Percentiles rank a stretch among this genome's conserved stretches.
These are phyloP conservation scores for Agaricus bisporus DNA, from an alignment of 768 basidiomycete species.

Conservation along the genomic window DNA sequence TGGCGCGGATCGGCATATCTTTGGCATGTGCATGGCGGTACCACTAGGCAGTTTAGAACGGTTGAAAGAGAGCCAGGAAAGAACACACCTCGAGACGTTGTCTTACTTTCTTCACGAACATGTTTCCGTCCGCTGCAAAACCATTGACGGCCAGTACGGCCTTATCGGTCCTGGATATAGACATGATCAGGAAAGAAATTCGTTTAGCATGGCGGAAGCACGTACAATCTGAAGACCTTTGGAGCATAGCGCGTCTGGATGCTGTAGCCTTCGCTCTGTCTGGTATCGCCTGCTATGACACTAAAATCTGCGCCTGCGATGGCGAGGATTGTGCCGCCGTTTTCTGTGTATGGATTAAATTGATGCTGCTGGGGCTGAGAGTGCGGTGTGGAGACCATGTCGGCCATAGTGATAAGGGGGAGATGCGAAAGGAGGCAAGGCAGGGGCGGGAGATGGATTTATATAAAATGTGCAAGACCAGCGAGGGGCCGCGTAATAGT, in stretches of 20 bases:
- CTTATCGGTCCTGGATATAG: constrained; percentile 68
- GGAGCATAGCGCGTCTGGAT: constrained; percentile 98
- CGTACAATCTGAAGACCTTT: constrained; percentile 91
- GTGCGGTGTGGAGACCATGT: constrained; percentile 30
- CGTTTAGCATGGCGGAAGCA: background rate
- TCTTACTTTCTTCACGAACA: constrained; percentile 94
- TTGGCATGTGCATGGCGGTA: constrained; percentile 96
- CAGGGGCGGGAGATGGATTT: constrained; percentile 15
- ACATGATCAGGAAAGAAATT: constrained; percentile 1
- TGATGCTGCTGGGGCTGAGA: constrained; percentile 44
- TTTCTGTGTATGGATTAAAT: constrained; percentile 89
- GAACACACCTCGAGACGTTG: constrained; percentile 86
- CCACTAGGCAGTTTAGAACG: constrained; percentile 53
- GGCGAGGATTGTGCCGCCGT: constrained; percentile 94
- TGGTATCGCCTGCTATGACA: constrained; percentile 94
- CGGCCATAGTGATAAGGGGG: constrained; percentile 22
- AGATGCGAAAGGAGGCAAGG: constrained; percentile 12
- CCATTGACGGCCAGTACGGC: constrained; percentile 95
- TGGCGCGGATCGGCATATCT: constrained; percentile 93
- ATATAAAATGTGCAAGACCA: constrained; percentile 8
- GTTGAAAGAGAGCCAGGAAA: background rate
- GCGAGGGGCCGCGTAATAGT: constrained; percentile 39
- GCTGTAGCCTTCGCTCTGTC: constrained; percentile 94
- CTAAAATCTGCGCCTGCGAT: constrained; percentile 91
- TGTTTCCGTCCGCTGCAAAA: constrained; percentile 95